Base-by-base conservation (phyloP, 2,329 filamentous ascomycete genomes). In the Rhexocercosporidium sp. region DNA sequence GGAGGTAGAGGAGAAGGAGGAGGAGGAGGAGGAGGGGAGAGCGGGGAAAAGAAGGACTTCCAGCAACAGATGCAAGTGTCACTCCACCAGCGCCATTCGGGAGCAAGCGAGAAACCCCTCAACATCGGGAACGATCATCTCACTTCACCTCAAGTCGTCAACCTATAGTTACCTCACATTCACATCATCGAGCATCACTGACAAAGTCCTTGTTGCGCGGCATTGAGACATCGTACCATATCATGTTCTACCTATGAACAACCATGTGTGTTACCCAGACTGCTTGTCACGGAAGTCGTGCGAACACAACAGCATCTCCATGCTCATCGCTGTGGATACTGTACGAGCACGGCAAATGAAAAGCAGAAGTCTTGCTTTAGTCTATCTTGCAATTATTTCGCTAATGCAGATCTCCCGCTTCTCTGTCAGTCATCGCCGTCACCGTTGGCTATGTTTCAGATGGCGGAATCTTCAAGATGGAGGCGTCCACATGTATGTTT, bases 401-500 rank as follows among this genome's bases (percentile, higher is more conserved):
- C 8, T 18, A 3, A 37, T 37, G 53, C 14, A 25, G 56, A 46
- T 46, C 37, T 59, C 37, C 56, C 56, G 60, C 39, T 20, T 16
- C 31, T 44, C 31, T 53, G 44, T 60, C 34, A 44, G 41, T n/a
- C 7, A 49, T 31, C 14, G 12, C 8, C 9, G 16, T 59, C 25
- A 22, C 34, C 34, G 20, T 47, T 44, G 47, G 20, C 39, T 14
- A 47, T 59, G 64, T 61, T 61, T 65, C 56, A 65, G 18, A 57
- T 18, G 56, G 37, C 46, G 22, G n/a, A 51, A 37, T 27, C 22
- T 20, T 27, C 7, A 22, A 20, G 37, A 20, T 61, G 56, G 46
- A 47, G 47, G 47, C 25, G 63, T 57, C 56, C 62, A 64, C 37
- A 34, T 37, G 56, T 41, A 22, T 18, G 4, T 27, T 22, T 16